Conservation (phyloP, 1,284 basidiomycete species). For the Porogramme epimiltina region DNA sequence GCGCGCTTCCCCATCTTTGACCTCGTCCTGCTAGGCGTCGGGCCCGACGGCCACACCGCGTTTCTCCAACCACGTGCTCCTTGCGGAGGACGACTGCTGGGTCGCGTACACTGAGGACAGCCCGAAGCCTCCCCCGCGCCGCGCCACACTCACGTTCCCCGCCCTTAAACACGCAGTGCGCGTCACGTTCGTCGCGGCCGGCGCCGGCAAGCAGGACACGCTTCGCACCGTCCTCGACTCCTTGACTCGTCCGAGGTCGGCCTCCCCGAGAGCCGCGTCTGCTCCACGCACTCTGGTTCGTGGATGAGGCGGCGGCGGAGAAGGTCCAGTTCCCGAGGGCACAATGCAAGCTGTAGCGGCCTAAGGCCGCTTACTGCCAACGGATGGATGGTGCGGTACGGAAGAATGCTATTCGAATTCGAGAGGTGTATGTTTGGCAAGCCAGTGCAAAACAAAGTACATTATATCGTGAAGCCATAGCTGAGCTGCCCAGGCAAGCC, state of each 20-base stretch:
- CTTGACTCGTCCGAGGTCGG: slow-evolving; percentile 83
- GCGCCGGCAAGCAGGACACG: slow-evolving; percentile 83
- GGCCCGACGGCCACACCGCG: slow-evolving; percentile 95
- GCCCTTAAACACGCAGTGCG: slow-evolving; percentile 91
- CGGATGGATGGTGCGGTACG: background rate
- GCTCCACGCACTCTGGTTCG: slow-evolving; percentile 85
- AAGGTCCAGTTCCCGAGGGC: slow-evolving; percentile 62
- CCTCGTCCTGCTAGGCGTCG: slow-evolving; percentile 91
- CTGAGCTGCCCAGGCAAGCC: no score
- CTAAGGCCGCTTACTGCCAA: no score
- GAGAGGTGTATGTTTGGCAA: slow-evolving; percentile 12
- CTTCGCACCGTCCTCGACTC: slow-evolving; percentile 73
- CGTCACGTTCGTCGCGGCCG: slow-evolving; percentile 87
- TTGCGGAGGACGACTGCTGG: slow-evolving; percentile 89
- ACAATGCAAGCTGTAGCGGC: slow-evolving; percentile 52
- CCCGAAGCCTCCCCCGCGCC: slow-evolving; percentile 90
- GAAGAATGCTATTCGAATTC: no score
- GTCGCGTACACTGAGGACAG: slow-evolving; percentile 92
- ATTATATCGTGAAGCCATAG: no score
- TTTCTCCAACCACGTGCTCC: slow-evolving; percentile 92
- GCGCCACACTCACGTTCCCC: slow-evolving; percentile 90
- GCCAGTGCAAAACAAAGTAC: no score
- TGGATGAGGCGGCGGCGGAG: slow-evolving; percentile 77
- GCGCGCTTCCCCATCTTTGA: slow-evolving; percentile 96
- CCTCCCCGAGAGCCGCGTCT: slow-evolving; percentile 84